phyloP scores from a whole-genome alignment of 1,284 basidiomycete species.

The Boletus smithii region DNA sequence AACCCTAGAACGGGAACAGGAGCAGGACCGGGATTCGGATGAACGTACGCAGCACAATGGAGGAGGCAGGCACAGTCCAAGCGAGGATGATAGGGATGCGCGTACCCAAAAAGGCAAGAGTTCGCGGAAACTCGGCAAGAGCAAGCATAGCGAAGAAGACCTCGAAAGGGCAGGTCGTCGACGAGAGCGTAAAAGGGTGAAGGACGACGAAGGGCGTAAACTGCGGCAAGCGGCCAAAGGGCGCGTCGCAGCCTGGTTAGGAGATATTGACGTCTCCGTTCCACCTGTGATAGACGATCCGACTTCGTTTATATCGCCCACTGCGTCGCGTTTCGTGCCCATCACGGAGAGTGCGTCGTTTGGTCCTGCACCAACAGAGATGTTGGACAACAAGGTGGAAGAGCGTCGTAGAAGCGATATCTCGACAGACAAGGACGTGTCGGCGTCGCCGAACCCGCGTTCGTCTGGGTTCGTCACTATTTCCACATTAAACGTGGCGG shows the following conservation, averaged over 20 bases:
- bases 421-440: slow-evolving; percentile 24
- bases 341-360: slow-evolving; percentile 26
- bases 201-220: slow-evolving; percentile 37
- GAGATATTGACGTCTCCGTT: slow-evolving; percentile 55
- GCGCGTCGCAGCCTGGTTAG: slow-evolving; percentile 74
- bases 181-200: slow-evolving; percentile 26
- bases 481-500: slow-evolving; percentile 41
- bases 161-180: slow-evolving; percentile 32
- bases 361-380: slow-evolving; percentile 11
- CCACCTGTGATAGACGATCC: slow-evolving; percentile 26
- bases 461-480: slow-evolving; percentile 73
- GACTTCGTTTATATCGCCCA: slow-evolving; percentile 20
- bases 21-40: slow-evolving; percentile 46
- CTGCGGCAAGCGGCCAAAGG: slow-evolving; percentile 57
- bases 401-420: slow-evolving; percentile 4
- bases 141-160: slow-evolving; percentile 32
- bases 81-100: slow-evolving; percentile 32
- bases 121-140: slow-evolving; percentile 25
- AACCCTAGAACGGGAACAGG: slow-evolving; percentile 29
- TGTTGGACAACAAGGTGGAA: slow-evolving; percentile 7
- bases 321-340: slow-evolving; percentile 25
- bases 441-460: slow-evolving; percentile 57
- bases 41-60: slow-evolving; percentile 49
- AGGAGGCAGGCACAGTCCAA: slow-evolving; percentile 34
- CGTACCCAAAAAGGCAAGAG: slow-evolving; percentile 32